Conservation (phyloP, 495 filamentous ascomycete genomes). For the Penicillium longicatenatum region DNA sequence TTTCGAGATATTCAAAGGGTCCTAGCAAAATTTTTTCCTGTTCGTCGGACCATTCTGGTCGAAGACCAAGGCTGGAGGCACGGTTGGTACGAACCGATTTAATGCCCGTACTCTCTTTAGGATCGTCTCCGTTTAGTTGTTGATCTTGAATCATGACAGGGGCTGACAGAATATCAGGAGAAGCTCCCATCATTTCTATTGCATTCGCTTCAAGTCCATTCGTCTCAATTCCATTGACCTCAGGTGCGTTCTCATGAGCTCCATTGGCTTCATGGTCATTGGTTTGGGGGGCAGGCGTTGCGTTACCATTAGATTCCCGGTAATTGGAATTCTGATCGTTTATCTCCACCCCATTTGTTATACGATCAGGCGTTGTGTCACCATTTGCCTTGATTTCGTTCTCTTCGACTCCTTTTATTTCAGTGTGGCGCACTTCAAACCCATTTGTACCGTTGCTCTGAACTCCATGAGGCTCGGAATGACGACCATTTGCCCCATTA, state of each 20-base stretch:
- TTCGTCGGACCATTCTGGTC: background rate
- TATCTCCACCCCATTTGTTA: no score
- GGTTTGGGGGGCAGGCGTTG: no score
- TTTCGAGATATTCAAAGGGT: conserved; percentile 10
- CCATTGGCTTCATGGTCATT: background rate
- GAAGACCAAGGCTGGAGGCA: background rate
- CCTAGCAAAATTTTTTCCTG: background rate
- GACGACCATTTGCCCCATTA: background rate
- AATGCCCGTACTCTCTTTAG: background rate
- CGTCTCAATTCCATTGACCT: background rate
- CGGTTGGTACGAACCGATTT: background rate
- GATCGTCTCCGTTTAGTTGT: background rate
- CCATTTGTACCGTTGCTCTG: background rate
- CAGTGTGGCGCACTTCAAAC: background rate
- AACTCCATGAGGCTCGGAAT: background rate
- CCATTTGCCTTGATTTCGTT: no score
- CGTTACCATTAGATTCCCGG: no score
- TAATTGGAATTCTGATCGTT: no score
- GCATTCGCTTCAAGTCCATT: background rate
- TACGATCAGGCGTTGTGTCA: no score
- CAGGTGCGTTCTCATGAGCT: background rate
- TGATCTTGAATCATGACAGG: background rate
- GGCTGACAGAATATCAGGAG: background rate
- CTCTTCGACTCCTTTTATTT: background rate
- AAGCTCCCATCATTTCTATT: background rate